A percentile compares a stretch with the other conserved stretches of the same genome.
phyloP scores from a whole-genome alignment of 208 protist species.

The Acanthamoeba sp. region DNA sequence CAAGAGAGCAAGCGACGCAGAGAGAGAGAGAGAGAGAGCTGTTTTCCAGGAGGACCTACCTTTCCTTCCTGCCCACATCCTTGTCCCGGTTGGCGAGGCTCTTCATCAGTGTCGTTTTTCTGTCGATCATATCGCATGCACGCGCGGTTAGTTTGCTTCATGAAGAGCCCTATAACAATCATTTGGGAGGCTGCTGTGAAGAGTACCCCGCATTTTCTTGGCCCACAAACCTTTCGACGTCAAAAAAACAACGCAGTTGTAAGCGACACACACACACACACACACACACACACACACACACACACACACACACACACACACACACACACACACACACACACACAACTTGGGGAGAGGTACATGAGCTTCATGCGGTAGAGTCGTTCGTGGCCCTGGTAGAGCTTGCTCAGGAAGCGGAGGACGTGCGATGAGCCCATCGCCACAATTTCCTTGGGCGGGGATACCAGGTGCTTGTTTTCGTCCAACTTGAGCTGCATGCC shows the following conservation, averaged over 20 bases:
- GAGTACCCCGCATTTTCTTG: conserved; percentile 58
- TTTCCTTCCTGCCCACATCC: background rate
- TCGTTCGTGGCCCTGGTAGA: conserved; percentile 51
- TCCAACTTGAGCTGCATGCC: conserved; percentile 15
- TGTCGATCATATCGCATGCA: no score
- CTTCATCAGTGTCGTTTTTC: conserved; percentile 32
- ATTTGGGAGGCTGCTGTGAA: no score
- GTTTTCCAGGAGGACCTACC: no score
- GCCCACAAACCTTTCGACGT: conserved; percentile 37
- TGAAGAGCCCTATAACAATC: no score
- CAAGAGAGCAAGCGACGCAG: no score
- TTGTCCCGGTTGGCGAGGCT: conserved; percentile 1
- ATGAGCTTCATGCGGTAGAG: conserved; percentile 72
- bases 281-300: no score
- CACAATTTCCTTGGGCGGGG: conserved; percentile 34
- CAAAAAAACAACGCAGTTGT: background rate
- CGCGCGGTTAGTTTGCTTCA: no score
- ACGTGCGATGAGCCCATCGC: conserved; percentile 52
- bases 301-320: no score
- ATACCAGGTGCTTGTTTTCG: conserved; percentile 43
- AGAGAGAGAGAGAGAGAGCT: no score
- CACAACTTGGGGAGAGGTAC: background rate
- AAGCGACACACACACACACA: background rate
- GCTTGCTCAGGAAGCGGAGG: conserved; percentile 20
- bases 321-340: no score